Base-by-base conservation (phyloP, 768 basidiomycete genomes). In the Lentinus brumalis region DNA sequence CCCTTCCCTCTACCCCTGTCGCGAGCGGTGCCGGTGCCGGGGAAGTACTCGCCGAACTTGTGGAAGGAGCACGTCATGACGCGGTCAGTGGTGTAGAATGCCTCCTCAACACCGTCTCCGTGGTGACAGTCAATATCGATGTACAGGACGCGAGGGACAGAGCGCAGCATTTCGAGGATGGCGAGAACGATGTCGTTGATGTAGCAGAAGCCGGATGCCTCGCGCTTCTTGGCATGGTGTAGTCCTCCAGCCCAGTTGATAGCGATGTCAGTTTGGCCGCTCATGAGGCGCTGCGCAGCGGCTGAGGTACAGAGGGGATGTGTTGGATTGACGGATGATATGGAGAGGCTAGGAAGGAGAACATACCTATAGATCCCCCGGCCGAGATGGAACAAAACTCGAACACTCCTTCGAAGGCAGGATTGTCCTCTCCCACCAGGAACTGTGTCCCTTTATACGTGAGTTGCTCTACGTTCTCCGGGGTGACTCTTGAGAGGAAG, bases 91-190 rank as follows among this genome's bases (percentile, higher is more conserved):
- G 93, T 96, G 74, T 97, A 98, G 79, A 98, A 98, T 1, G 96
- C 97, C 70, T 98, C 97, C 68, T 99, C 97, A 38, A 98, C 97
- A 15, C 96, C 96, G 71, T 98, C 97, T 12, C 97, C 96, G 72
- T 99, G 97, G 73, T 98, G 97, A 52, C 94, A 94, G 74, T 98
- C 97, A 60, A 98, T 95, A 76, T 99, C 96, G 74, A 99, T 89
- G 71, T 99, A 98, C 21, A 99, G 78, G 12, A 99, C 96, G 53
- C 97, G 88, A 3, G 92, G 82, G 70, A 87, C 86, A 54, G 81
- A 85, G 64, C 95, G 85, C 11, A 96, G 78, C 9, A 99, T 87
- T 73, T 97, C 96, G 45, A 99, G 82, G 40, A 97, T 96, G 39
- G 87, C 90, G 29, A 98, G 87, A 0, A 97, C 95, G 71, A 98